Base-by-base conservation (phyloP, 1,139 yeast genomes). In the Debaryomycetaceae sp. region DNA sequence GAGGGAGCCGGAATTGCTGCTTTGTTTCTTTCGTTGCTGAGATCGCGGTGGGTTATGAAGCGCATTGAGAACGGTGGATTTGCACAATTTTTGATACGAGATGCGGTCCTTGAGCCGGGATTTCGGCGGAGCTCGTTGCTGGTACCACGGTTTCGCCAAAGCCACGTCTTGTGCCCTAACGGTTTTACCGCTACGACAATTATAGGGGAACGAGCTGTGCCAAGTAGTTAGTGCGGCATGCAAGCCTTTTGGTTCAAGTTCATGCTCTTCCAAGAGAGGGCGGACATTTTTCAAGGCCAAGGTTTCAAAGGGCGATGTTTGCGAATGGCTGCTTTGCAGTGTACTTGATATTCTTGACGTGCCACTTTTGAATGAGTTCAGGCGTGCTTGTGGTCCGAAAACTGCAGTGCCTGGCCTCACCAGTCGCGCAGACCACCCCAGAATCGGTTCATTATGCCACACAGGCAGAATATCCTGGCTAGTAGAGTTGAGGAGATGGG, bases 141-240 rank as follows among this genome's bases (percentile, higher is more conserved):
- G 53, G 43, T 82, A 86, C 95, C 95, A 86, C 18, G 68, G 60
- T 49, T 90, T 90, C 11, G 83, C 65, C 4, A 92, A 52, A 0
- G 96, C 75, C 4, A 86, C 93, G 54, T 92, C 98, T 48, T 90
- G 83, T 1, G 97, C 93, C 40, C 97, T 67, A 0, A 73, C 74
- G 44, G 68, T 83, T 19, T 52, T 58, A 1, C 94, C 95, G 23
- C 77, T 68, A 19, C 83, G 70, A 25, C 72, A 66, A 40, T 85
- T 78, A 51, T 81, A 90, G 0, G 99, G 98, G 40, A 63, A 73
- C 3, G 95, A 87, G 0, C 97, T 86, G 68, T 77, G 68, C 62
- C 76, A 75, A 16, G 87, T 56, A 19, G 71, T 63, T 2, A 87
- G 45, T 0, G 94, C 85, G 23, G 67, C 66, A 2, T 67, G 55